These are phyloP conservation scores for Phytophthora pluvialis DNA, from an alignment of 352 stramenopile species.

Conservation along the genomic window DNA sequence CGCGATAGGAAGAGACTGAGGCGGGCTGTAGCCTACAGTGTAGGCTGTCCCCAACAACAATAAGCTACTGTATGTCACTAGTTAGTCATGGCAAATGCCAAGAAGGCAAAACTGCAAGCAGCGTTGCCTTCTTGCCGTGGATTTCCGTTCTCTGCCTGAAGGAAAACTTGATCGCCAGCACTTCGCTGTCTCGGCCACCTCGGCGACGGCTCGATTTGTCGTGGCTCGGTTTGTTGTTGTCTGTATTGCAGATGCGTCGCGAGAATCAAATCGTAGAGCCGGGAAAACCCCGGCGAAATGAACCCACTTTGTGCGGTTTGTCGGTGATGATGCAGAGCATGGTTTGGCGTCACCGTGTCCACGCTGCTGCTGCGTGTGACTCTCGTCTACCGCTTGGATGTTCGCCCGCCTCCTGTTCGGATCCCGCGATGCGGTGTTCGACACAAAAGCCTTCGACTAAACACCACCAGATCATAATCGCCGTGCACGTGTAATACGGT, in stretches of 20 bases:
- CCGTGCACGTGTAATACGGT: neutral
- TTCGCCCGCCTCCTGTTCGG: constrained; percentile 21
- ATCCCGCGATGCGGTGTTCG: constrained; percentile 21
- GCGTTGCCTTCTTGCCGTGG: constrained; percentile 7
- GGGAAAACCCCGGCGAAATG: constrained; percentile 11
- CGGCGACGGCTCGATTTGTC: neutral
- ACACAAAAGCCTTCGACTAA: constrained; percentile 34
- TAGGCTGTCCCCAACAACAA: too few relatives aligned
- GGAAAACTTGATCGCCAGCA: neutral
- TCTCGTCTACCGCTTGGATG: constrained; percentile 19
- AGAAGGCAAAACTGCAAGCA: too few relatives aligned
- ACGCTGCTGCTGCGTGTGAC: constrained; percentile 11
- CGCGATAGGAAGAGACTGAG: constrained; percentile 1
- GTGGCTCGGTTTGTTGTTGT: neutral
- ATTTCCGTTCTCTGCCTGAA: constrained; percentile 7
- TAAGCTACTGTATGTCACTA: neutral
- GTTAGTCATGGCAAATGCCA: neutral
- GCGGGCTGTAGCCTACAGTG: neutral
- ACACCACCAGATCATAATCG: constrained; percentile 19
- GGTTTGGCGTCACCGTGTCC: constrained; percentile 13
- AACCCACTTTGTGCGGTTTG: constrained; percentile 11
- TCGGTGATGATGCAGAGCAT: neutral
- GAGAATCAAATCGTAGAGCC: constrained; percentile 4
- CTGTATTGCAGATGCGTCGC: constrained; percentile 8
- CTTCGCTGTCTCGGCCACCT: neutral